phyloP scores from a whole-genome alignment of 352 stramenopile genomes.

The Phytophthora ohioensis region DNA sequence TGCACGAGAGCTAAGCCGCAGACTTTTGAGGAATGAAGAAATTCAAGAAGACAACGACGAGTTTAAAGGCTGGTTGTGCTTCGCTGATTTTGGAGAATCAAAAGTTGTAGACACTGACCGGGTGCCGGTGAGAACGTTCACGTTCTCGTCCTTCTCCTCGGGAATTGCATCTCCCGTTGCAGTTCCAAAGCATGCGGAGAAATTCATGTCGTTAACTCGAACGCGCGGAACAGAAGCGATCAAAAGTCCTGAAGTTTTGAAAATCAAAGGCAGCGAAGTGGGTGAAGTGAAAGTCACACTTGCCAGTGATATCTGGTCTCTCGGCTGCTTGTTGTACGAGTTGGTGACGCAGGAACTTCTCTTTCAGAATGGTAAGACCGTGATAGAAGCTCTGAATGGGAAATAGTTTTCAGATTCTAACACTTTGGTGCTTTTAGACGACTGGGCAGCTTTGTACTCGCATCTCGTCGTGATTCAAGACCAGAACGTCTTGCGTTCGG shows the following conservation, averaged over 20 bases:
- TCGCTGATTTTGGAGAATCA: slow-evolving; percentile 81
- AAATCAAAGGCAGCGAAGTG: slow-evolving; percentile 47
- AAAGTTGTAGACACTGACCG: slow-evolving; percentile 37
- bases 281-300: slow-evolving; percentile 42
- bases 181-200: slow-evolving; percentile 10
- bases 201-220: slow-evolving; percentile 37
- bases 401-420: not conserved
- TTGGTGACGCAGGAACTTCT: slow-evolving; percentile 71
- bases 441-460: slow-evolving; percentile 68
- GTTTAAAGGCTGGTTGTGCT: slow-evolving; percentile 49
- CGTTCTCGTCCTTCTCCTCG: slow-evolving; percentile 35
- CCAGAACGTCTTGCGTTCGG: slow-evolving; percentile 43
- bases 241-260: slow-evolving; percentile 80
- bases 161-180: slow-evolving; percentile 5
- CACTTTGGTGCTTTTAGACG: slow-evolving; percentile 45
- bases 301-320: slow-evolving; percentile 74
- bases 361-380: slow-evolving; percentile 60
- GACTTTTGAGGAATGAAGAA: slow-evolving; percentile 42
- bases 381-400: not conserved
- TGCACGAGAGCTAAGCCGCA: slow-evolving; percentile 41
- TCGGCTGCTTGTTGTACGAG: slow-evolving; percentile 78
- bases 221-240: slow-evolving; percentile 81
- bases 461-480: slow-evolving; percentile 57
- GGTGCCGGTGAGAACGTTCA: slow-evolving; percentile 28
- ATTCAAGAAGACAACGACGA: slow-evolving; percentile 11